Base-by-base conservation (phyloP, 257 asterid genomes). In the Echites panduratus region DNA sequence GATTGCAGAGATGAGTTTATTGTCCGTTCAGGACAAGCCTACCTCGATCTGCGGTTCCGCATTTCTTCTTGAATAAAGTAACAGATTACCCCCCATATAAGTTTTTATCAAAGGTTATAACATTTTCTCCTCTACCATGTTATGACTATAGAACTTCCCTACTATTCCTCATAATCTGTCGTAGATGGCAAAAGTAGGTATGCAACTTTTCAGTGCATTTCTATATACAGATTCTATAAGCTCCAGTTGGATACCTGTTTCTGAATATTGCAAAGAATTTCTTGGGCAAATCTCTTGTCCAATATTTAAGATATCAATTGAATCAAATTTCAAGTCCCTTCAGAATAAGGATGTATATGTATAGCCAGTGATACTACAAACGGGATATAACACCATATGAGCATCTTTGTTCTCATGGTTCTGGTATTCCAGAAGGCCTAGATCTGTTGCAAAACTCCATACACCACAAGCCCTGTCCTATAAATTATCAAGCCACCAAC, bases 1-100 rank as follows among this genome's bases (percentile, higher is more conserved):
- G 77, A 74, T 77, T 82, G 77, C 76, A 88, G 87, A 77, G 87
- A 80, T 70, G 76, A 74, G 77, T 80, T 77, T 32, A 68, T 75
- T 81, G 84, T 75, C 88, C 85, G 41, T 78, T 26, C 70, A 75
- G 86, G 82, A 85, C 84, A 80, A 74, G 76, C 95, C 92, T 86
- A 87, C 95, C 89, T 88, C 86, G 61, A 44, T 76, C 83, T 73
- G 76, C 73, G 83, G 68, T 74, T 78, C 73, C 27, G 84, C 82
- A 70, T 56, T 70, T 78, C 87, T 79, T 81, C n/a, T n/a, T n/a
- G 86, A 77, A 80, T 43, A 62, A 66, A 76, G 49, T 73, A 85
- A 70, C 70, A 62, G 53, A 65, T 68, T 35, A 32, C 63, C 50
- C 63, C 50, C 70, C 22, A 53, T 20, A 35, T 20, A 72, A 64